Evolutionary conservation across 805 yeast species (phyloP).

Genomic region (Tetrapisispora taiwanensis): DNA sequence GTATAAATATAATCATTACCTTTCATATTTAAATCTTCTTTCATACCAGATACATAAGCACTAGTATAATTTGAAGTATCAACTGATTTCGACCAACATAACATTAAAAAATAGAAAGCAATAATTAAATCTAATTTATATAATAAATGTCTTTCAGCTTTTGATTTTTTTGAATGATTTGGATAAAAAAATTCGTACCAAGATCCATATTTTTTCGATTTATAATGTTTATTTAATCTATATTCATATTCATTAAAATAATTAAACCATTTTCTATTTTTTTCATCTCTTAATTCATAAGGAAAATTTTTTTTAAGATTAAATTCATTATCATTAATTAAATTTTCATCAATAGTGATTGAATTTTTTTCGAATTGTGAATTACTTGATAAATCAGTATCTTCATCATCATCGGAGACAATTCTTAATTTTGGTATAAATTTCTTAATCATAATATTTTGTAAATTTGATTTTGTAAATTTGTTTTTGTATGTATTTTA

Average conservation of each 20-base stretch:
- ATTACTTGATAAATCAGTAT: not conserved
- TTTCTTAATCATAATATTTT: not conserved
- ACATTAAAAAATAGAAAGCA: slow-evolving; percentile 45
- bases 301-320: slow-evolving; percentile 22
- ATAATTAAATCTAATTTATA: slow-evolving; percentile 47
- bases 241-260: slow-evolving; percentile 46
- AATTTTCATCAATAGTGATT: not conserved
- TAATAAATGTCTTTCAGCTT: slow-evolving; percentile 37
- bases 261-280: slow-evolving; percentile 35
- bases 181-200: slow-evolving; percentile 30
- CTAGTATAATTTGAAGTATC: slow-evolving; percentile 52
- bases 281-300: slow-evolving; percentile 33
- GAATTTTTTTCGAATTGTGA: not conserved
- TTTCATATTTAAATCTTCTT: slow-evolving; percentile 45
- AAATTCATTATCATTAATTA: not conserved
- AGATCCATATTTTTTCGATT: slow-evolving; percentile 17
- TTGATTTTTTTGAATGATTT: slow-evolving; percentile 29
- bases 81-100: slow-evolving; percentile 60
- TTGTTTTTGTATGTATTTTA: too few species aligned
- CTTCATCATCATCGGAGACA: not conserved
- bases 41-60: slow-evolving; percentile 60
- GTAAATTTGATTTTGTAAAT: too few species aligned
- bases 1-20: slow-evolving; percentile 58
- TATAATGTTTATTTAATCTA: slow-evolving; percentile 30
- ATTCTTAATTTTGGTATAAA: not conserved